phyloP scores from a whole-genome alignment of 495 filamentous ascomycete genomes.

The Usnea hakonensis region DNA sequence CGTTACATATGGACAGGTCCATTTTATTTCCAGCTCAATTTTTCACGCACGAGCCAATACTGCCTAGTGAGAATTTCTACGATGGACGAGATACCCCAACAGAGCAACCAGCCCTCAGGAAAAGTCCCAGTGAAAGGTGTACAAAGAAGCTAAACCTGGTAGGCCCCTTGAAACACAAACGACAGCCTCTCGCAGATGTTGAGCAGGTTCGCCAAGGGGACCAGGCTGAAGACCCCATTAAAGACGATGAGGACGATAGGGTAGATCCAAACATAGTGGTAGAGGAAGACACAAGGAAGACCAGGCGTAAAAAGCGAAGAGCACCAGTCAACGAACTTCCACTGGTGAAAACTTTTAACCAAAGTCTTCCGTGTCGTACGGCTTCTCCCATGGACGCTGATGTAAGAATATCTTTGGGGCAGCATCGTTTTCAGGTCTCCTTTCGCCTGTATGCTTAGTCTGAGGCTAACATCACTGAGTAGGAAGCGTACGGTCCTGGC shows the following conservation, averaged over 20 bases:
- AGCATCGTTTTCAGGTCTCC: neutral
- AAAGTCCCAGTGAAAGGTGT: neutral
- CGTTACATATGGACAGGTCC: neutral
- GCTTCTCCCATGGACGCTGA: neutral
- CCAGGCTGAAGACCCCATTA: neutral
- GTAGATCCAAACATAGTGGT: neutral
- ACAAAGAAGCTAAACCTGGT: neutral
- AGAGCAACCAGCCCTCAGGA: neutral
- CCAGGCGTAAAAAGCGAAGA: slow-evolving; percentile 9
- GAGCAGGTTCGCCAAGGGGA: neutral
- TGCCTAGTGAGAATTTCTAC: neutral
- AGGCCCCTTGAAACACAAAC: neutral
- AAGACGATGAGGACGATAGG: neutral
- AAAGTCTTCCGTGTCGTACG: neutral
- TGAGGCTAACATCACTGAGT: neutral
- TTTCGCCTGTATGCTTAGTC: neutral
- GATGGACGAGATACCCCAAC: neutral
- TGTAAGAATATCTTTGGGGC: neutral
- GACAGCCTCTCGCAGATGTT: neutral
- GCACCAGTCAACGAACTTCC: slow-evolving; percentile 16
- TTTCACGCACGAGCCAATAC: neutral
- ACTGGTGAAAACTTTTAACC: slow-evolving; percentile 7
- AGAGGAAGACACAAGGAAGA: neutral
- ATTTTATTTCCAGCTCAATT: neutral
- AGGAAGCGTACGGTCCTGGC: neutral